Conservation (phyloP, 768 basidiomycete genomes). For the Sporobolomyces phaffii region DNA sequence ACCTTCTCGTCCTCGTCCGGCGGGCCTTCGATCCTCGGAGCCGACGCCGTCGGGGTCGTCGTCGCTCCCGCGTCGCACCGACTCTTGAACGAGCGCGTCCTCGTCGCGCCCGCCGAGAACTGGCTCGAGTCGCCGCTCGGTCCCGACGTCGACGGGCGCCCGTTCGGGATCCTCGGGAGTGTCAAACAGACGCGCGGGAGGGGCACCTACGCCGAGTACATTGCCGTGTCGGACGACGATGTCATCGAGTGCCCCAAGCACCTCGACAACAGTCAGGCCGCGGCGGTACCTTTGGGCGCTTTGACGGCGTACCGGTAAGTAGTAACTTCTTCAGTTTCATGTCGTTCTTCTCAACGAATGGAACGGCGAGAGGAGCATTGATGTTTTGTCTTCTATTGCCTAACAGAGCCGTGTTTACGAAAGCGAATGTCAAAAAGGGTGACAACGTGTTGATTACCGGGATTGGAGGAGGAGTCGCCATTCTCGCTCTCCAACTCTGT, state of each 20-base stretch:
- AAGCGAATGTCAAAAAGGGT: slow-evolving; percentile 59
- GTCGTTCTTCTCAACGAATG: too few relatives aligned
- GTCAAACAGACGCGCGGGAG: slow-evolving; percentile 48
- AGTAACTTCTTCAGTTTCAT: neutral
- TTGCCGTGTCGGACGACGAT: slow-evolving; percentile 61
- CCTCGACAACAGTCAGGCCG: slow-evolving; percentile 55
- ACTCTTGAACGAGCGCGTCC: slow-evolving; percentile 29
- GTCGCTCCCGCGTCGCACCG: slow-evolving; percentile 31
- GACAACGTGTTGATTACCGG: slow-evolving; percentile 65
- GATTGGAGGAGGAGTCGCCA: slow-evolving; percentile 65
- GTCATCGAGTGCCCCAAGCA: slow-evolving; percentile 63
- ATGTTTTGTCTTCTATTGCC: neutral
- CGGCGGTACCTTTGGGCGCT: slow-evolving; percentile 71
- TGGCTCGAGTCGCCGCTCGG: slow-evolving; percentile 35
- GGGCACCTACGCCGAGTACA: slow-evolving; percentile 72
- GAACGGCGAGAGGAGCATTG: too few relatives aligned
- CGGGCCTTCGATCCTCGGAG: slow-evolving; percentile 35
- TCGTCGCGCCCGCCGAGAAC: slow-evolving; percentile 24
- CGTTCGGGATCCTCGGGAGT: slow-evolving; percentile 66
- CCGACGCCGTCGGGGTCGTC: slow-evolving; percentile 41
- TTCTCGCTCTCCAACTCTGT: slow-evolving; percentile 67
- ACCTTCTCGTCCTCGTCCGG: slow-evolving; percentile 12
- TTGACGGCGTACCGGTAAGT: slow-evolving; percentile 77
- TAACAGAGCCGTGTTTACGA: slow-evolving; percentile 60
- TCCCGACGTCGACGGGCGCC: slow-evolving; percentile 42